Conservation (phyloP, 208 protist genomes). For the Leishmania arabica region DNA sequence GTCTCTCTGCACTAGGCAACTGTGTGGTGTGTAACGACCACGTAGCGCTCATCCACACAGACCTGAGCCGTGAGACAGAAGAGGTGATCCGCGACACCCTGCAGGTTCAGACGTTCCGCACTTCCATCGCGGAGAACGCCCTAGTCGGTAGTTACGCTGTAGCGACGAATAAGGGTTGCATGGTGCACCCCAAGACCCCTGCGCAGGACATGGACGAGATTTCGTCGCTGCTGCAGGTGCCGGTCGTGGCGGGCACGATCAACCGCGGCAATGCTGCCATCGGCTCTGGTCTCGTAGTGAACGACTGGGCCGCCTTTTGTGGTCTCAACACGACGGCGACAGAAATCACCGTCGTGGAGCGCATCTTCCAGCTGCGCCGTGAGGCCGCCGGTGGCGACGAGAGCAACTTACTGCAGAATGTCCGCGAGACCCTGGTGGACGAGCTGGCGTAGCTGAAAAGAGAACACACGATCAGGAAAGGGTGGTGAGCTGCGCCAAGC, state of each 20-base stretch:
- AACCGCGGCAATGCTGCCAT: slow-evolving; percentile 97
- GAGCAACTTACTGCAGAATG: slow-evolving; percentile 81
- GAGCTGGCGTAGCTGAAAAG: slow-evolving; percentile 71
- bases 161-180: slow-evolving; percentile 98
- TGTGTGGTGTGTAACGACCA: slow-evolving; percentile 99
- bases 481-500: background rate
- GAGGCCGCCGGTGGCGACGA: slow-evolving; percentile 53
- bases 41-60: slow-evolving; percentile 99
- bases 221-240: slow-evolving; percentile 97
- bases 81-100: slow-evolving; percentile 99
- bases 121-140: slow-evolving; percentile 97
- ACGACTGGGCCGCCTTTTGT: slow-evolving; percentile 99
- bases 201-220: slow-evolving; percentile 99
- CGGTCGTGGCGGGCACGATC: slow-evolving; percentile 99
- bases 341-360: slow-evolving; percentile 99
- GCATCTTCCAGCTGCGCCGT: slow-evolving; percentile 97
- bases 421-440: slow-evolving; percentile 87
- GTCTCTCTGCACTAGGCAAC: slow-evolving; percentile 99
- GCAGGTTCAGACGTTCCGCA: slow-evolving; percentile 98
- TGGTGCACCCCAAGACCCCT: slow-evolving; percentile 97
- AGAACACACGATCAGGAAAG: background rate
- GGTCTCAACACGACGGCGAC: slow-evolving; percentile 99
- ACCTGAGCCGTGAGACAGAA: slow-evolving; percentile 99
- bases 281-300: slow-evolving; percentile 97
- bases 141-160: slow-evolving; percentile 99